phyloP scores from a whole-genome alignment of 768 basidiomycete species.

The Serendipita sp. region DNA sequence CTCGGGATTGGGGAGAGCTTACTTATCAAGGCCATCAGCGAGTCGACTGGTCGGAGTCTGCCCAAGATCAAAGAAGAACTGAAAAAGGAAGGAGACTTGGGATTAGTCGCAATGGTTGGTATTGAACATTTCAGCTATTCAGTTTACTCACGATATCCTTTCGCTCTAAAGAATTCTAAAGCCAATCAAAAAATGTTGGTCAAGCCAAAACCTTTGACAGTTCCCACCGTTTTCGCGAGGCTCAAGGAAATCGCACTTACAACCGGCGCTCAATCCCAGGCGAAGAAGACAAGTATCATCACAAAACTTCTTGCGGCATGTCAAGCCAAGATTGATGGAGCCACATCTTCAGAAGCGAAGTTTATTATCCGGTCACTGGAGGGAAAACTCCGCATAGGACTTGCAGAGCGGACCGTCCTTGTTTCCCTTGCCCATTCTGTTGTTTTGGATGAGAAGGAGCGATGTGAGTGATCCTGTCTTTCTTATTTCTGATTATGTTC shows the following conservation, averaged over 20 bases:
- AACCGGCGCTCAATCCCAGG: conserved; percentile 74
- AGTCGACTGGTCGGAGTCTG: conserved; percentile 82
- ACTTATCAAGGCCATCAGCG: conserved; percentile 86
- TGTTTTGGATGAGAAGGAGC: conserved; percentile 65
- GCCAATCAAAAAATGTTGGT: conserved; percentile 86
- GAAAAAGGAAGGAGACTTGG: conserved; percentile 90
- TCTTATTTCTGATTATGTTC: conserved; percentile 1
- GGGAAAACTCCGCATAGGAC: conserved; percentile 92
- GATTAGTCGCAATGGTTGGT: conserved; percentile 85
- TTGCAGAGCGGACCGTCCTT: conserved; percentile 91
- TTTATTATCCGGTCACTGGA: conserved; percentile 92
- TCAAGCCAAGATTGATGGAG: conserved; percentile 34
- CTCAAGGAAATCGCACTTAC: conserved; percentile 81
- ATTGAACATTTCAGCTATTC: not conserved
- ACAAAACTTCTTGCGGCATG: conserved; percentile 88
- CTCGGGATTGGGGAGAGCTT: conserved; percentile 93
- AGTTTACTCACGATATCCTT: not conserved
- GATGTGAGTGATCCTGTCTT: conserved; percentile 24
- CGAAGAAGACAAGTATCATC: conserved; percentile 88
- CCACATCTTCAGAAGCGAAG: conserved; percentile 57
- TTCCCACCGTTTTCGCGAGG: conserved; percentile 79
- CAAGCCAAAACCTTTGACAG: conserved; percentile 81
- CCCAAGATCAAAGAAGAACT: conserved; percentile 77
- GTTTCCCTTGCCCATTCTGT: conserved; percentile 87
- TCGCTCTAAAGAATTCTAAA: conserved; percentile 76